A percentile compares a stretch with the other conserved stretches of the same genome.
These are phyloP conservation scores for Lolium rigidum DNA, from an alignment of 176 grass and related monocot species.

Conservation along the genomic window DNA sequence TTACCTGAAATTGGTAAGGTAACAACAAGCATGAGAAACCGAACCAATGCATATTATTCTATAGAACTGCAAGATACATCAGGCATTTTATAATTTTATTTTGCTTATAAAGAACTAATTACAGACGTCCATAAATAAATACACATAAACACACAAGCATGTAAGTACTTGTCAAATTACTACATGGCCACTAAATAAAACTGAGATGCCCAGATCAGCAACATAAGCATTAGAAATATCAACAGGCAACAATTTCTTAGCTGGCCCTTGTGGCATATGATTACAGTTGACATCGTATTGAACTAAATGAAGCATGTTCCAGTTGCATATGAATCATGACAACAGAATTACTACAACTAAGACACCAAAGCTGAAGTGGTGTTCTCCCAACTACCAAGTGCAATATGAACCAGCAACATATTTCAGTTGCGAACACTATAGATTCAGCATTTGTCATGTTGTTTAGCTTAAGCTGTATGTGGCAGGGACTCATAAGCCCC, in stretches of 20 bases:
- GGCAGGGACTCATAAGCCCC: no score
- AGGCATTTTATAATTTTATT: not conserved
- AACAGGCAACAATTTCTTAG: no score
- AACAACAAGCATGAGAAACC: not conserved
- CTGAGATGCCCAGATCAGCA: not conserved
- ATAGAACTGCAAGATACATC: not conserved
- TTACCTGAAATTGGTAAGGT: constrained; percentile 46
- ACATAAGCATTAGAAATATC: not conserved
- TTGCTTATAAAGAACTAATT: not conserved
- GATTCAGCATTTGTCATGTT: not conserved
- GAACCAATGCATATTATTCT: not conserved
- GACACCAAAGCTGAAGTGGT: not conserved
- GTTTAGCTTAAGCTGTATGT: not conserved
- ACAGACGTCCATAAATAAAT: not conserved
- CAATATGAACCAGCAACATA: not conserved
- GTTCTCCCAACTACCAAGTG: not conserved
- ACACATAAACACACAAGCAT: not conserved
- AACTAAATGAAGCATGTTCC: not conserved
- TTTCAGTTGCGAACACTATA: not conserved
- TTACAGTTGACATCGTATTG: not conserved
- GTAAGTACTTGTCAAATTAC: not conserved
- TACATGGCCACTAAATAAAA: not conserved
- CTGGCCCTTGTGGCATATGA: not conserved
- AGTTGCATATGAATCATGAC: not conserved
- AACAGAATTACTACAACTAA: not conserved